These are phyloP conservation scores for Hymenoscyphus scutula DNA, from an alignment of 2,329 filamentous ascomycete species.

Conservation along the genomic window DNA sequence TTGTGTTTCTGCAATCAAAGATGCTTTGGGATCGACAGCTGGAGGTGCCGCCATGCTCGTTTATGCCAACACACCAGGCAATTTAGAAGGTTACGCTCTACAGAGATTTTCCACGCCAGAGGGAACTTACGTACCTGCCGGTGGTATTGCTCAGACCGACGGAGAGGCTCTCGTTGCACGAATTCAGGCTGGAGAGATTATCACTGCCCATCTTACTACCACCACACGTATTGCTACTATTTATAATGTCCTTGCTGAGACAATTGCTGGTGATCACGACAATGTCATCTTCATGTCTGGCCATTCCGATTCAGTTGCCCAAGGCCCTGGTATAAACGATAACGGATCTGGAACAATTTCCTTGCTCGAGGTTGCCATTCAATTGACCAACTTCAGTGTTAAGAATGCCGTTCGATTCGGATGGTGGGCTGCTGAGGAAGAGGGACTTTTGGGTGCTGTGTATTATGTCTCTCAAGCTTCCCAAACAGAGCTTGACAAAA, in stretches of 20 bases:
- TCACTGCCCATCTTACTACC: slow-evolving; percentile 17
- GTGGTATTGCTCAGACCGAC: slow-evolving; percentile 45
- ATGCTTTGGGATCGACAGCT: slow-evolving; percentile 60
- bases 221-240: slow-evolving; percentile 6
- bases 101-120: slow-evolving; percentile 52
- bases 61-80: slow-evolving; percentile 63
- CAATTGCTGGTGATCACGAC: slow-evolving; percentile 53
- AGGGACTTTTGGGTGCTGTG: slow-evolving; percentile 59
- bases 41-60: slow-evolving; percentile 69
- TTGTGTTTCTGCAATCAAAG: slow-evolving; percentile 70
- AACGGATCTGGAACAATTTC: slow-evolving; percentile 41
- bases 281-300: slow-evolving; percentile 64
- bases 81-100: slow-evolving; percentile 28
- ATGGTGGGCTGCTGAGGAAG: slow-evolving; percentile 66
- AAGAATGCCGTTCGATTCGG: slow-evolving; percentile 65
- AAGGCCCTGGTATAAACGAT: slow-evolving; percentile 49
- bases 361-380: slow-evolving; percentile 58
- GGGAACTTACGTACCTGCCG: slow-evolving; percentile 44
- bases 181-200: slow-evolving; percentile 15
- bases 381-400: slow-evolving; percentile 54
- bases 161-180: slow-evolving; percentile 20
- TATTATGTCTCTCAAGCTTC: slow-evolving; percentile 55
- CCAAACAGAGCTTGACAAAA: slow-evolving; percentile 54
- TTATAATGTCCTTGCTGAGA: slow-evolving; percentile 60
- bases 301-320: slow-evolving; percentile 59